Percentiles rank a stretch among this genome's conserved stretches.
Conservation (phyloP, 1,284 basidiomycete species). For the Cystobasidium sp. region DNA sequence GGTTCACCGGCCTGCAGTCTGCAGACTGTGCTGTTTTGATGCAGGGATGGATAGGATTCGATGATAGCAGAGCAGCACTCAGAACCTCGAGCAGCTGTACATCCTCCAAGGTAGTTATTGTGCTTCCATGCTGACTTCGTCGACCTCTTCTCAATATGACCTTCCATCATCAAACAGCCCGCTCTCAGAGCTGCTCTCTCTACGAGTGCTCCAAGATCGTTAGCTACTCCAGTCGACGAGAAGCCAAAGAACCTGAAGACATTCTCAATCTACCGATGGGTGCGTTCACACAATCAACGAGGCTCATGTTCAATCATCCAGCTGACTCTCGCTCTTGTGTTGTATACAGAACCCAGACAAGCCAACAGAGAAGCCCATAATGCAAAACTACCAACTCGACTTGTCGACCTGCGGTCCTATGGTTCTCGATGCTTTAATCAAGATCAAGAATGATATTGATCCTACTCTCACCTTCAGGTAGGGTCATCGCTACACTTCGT, state of each 20-base stretch:
- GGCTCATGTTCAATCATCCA: background rate
- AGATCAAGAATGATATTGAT: conserved; percentile 99
- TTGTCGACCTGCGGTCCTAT: conserved; percentile 95
- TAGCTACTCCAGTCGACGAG: conserved; percentile 38
- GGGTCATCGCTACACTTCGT: background rate
- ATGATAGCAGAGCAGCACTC: no score
- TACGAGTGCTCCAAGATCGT: conserved; percentile 35
- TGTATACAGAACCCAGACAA: conserved; percentile 85
- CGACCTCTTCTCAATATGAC: conserved; percentile 4
- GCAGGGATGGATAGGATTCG: no score
- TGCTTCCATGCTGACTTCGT: no score
- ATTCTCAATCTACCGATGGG: conserved; percentile 98
- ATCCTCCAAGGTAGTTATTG: no score
- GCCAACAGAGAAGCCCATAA: conserved; percentile 84
- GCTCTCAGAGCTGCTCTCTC: conserved; percentile 31
- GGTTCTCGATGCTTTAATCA: conserved; percentile 93
- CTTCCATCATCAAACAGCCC: conserved; percentile 10
- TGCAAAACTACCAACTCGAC: conserved; percentile 92
- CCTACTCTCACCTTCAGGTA: conserved; percentile 90
- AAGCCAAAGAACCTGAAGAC: conserved; percentile 66
- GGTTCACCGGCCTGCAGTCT: background rate
- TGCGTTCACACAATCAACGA: conserved; percentile 57
- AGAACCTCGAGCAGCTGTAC: no score
- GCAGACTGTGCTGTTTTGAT: no score
- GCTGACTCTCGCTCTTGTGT: background rate